phyloP scores from a whole-genome alignment of 257 asterid genomes.

The Salvia miltiorrhiza region DNA sequence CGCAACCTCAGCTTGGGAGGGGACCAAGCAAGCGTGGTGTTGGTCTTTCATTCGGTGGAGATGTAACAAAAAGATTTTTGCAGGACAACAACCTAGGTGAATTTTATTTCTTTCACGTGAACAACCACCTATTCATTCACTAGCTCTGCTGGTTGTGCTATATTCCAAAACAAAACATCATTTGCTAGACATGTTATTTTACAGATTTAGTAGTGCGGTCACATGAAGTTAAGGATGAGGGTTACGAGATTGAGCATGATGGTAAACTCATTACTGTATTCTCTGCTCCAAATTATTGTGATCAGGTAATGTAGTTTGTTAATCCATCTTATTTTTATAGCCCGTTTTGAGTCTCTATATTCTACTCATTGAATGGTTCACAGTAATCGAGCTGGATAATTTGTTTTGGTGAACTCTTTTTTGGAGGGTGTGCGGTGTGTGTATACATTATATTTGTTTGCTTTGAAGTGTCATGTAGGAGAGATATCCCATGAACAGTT shows the following conservation, averaged over 20 bases:
- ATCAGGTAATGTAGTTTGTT: slow-evolving; percentile 64
- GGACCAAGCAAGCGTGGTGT: slow-evolving; percentile 99
- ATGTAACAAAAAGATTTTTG: slow-evolving; percentile 86
- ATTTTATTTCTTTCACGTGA: slow-evolving; percentile 3
- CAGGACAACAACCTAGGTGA: slow-evolving; percentile 85
- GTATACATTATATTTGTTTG: background rate
- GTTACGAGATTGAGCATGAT: slow-evolving; percentile 93
- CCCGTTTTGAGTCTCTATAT: slow-evolving; percentile 8
- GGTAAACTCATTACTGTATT: slow-evolving; percentile 97
- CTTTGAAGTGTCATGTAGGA: background rate
- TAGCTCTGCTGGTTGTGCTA: background rate
- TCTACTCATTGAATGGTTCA: background rate
- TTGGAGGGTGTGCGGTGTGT: background rate
- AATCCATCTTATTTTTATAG: slow-evolving; percentile 7
- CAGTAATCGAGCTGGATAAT: background rate
- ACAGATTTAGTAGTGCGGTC: slow-evolving; percentile 98
- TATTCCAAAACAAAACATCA: background rate
- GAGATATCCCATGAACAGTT: background rate
- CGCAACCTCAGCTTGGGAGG: slow-evolving; percentile 97
- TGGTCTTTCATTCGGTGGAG: slow-evolving; percentile 92
- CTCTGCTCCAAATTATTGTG: slow-evolving; percentile 99
- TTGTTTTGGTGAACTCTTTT: background rate
- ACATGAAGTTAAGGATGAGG: slow-evolving; percentile 99
- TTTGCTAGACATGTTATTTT: slow-evolving; percentile 3
- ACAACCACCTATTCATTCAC: background rate